Percentiles rank a stretch among this genome's conserved stretches.
phyloP scores from a whole-genome alignment of 805 yeast genomes.

The Pichia paraexigua region DNA sequence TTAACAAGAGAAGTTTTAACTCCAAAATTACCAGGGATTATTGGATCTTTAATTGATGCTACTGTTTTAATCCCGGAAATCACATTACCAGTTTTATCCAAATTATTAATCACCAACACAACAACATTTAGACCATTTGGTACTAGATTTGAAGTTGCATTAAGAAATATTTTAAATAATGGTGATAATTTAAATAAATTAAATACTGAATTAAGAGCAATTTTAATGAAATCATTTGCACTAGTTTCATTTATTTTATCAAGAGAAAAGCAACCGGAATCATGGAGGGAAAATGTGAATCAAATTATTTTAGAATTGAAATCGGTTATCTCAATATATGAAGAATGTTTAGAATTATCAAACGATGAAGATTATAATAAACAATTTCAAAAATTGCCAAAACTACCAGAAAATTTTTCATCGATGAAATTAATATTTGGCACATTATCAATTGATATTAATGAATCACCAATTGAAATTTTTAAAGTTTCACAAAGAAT shows the following conservation, averaged over 20 bases:
- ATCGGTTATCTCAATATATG: conserved; percentile 48
- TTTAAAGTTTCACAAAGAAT: conserved; percentile 46
- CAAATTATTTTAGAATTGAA: conserved; percentile 45
- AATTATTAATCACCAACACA: conserved; percentile 48
- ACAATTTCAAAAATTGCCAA: conserved; percentile 36
- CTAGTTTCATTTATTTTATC: conserved; percentile 46
- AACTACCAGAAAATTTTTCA: conserved; percentile 15
- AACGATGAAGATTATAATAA: conserved; percentile 45
- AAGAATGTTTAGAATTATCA: conserved; percentile 47
- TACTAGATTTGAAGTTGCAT: conserved; percentile 45
- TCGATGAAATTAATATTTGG: conserved; percentile 31
- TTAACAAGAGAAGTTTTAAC: conserved; percentile 77
- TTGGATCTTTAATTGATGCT: conserved; percentile 44
- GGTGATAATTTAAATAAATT: conserved; percentile 31
- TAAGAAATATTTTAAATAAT: conserved; percentile 30
- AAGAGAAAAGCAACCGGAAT: conserved; percentile 39
- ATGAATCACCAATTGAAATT: conserved; percentile 40
- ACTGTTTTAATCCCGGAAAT: conserved; percentile 31
- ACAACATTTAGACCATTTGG: conserved; percentile 79
- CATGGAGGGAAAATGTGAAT: conserved; percentile 40
- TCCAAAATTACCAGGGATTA: conserved; percentile 62
- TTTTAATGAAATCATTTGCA: conserved; percentile 45
- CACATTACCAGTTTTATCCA: conserved; percentile 34
- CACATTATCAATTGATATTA: conserved; percentile 50
- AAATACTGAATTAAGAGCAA: conserved; percentile 32